Conservation (phyloP, 345 rosid species). For the Syzygium grande region DNA sequence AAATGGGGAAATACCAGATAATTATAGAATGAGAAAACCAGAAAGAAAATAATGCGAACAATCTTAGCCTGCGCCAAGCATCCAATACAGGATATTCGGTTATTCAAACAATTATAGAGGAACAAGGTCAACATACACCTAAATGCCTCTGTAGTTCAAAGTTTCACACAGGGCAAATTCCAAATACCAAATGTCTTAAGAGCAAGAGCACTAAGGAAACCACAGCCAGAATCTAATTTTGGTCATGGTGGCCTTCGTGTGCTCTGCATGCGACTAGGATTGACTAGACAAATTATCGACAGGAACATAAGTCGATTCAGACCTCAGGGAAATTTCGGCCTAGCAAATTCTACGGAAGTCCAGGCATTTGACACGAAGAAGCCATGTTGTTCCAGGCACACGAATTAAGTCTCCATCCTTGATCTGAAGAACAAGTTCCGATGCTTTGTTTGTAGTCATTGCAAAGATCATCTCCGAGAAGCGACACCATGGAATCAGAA, state of each 20-base stretch:
- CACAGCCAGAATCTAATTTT: not conserved
- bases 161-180: not conserved
- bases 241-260: not conserved
- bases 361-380: constrained; percentile 61
- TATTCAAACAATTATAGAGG: not conserved
- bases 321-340: not conserved
- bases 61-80: not conserved
- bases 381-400: constrained; percentile 89
- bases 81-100: not conserved
- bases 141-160: not conserved
- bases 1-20: not conserved
- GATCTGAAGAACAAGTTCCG: constrained; percentile 36
- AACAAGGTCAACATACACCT: not conserved
- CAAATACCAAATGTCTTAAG: not conserved
- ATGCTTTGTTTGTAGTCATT: constrained; percentile 45
- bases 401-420: constrained; percentile 52
- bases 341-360: constrained; percentile 32
- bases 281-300: not conserved
- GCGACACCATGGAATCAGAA: constrained; percentile 54
- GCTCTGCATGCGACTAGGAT: not conserved
- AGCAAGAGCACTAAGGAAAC: not conserved
- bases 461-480: constrained; percentile 68
- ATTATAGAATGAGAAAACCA: not conserved
- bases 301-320: not conserved
- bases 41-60: not conserved